phyloP scores from a whole-genome alignment of 202 grass and related monocot species.

The Panicum hallii region DNA sequence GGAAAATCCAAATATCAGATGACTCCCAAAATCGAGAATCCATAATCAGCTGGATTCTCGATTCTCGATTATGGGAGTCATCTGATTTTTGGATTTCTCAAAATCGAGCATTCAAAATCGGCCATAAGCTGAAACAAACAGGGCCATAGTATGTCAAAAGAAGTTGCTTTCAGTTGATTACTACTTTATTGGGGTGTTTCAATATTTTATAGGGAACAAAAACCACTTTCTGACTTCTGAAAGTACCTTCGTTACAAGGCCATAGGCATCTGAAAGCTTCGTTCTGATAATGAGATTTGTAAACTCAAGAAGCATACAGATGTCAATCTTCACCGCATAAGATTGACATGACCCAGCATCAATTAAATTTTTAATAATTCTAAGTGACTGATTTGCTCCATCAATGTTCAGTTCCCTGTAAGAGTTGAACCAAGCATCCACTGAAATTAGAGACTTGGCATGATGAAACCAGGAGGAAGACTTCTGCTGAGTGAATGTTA shows the following conservation, averaged over 20 bases:
- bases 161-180: slow-evolving; percentile 38
- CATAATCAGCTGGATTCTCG: too few species aligned
- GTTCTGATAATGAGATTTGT: slow-evolving; percentile 69
- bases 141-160: neutral
- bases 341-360: slow-evolving; percentile 63
- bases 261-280: slow-evolving; percentile 72
- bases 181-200: slow-evolving; percentile 19
- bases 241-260: slow-evolving; percentile 78
- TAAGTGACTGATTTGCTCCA: slow-evolving; percentile 74
- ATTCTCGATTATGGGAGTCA: too few species aligned
- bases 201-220: slow-evolving; percentile 31
- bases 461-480: slow-evolving; percentile 34
- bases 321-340: slow-evolving; percentile 60
- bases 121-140: too few species aligned
- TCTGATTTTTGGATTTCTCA: too few species aligned
- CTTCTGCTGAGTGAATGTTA: neutral
- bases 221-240: neutral
- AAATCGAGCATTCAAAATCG: too few species aligned
- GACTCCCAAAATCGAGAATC: too few species aligned
- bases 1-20: too few species aligned
- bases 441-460: slow-evolving; percentile 8
- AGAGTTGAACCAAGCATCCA: slow-evolving; percentile 42
- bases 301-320: slow-evolving; percentile 70
- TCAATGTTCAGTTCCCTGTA: slow-evolving; percentile 78
- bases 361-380: slow-evolving; percentile 87